Evolutionary conservation across 345 rosid genomes (phyloP), one percentile per base, ranked within the genome.

Genomic region (Carallia brachiata): DNA sequence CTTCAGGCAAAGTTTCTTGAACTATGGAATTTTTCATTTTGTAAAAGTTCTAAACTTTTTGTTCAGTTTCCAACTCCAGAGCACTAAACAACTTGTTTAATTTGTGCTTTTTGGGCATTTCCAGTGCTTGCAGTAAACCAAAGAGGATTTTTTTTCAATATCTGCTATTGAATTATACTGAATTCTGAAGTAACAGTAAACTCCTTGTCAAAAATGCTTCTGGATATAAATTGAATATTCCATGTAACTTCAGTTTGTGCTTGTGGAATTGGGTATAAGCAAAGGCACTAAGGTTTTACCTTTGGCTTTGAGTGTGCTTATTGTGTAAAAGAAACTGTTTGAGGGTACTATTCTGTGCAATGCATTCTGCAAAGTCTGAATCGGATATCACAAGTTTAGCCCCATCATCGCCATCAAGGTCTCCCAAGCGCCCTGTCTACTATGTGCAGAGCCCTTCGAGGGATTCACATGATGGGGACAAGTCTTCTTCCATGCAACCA

Each of bases 391-490:
- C 94, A 19, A 92, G 94, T 70, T 83, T 83, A 31, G 90, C 92
- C 18, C 87, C 96, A 40, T 90, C 93, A 13, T 91, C 96, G 13
- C 96, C 94, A 0, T 82, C 96, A 54, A 74, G 92, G 80, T 89
- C 96, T 13, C 93, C 93, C 2, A 92, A 89, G 54, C 85, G 92
- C 7, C 87, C 92, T 5, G 83, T 73, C 1, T 90, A 90, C 78
- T 90, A 77, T 62, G 94, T 90, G 31, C 97, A 90, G 69, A 92
- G 97, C 74, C 97, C 94, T 37, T 92, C 94, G 18, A 84, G 97
- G 55, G 97, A 92, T 79, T 92, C 97, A 4, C 91, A 87, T n/a
- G 96, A 89, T 76, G 96, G 96, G 8, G 96, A 88, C 84, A 90
- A 90, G 83, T 84, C 87, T 7, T 92, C 88, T 1, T 85, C 91